phyloP scores from a whole-genome alignment of 176 grass and related monocot genomes.

The Tillandsia leiboldiana region DNA sequence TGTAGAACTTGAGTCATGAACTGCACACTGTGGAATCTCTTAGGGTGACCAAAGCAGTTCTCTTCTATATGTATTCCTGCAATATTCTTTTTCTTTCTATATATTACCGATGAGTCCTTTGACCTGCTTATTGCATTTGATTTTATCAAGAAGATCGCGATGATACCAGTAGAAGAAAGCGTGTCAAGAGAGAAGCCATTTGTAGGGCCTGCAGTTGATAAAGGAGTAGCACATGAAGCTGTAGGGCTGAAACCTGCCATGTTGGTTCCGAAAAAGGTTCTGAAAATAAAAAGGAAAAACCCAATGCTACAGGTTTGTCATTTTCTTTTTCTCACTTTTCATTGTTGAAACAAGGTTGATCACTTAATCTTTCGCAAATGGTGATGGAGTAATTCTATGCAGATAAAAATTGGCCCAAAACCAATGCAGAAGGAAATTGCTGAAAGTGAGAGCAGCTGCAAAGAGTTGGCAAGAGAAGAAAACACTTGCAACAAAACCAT shows the following conservation, averaged over 20 bases:
- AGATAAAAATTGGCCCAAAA: slow-evolving; percentile 81
- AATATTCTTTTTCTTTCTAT: background rate
- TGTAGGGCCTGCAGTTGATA: slow-evolving; percentile 73
- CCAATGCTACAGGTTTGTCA: slow-evolving; percentile 58
- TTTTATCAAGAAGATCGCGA: slow-evolving; percentile 25
- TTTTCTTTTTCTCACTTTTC: background rate
- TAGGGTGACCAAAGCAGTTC: too few relatives aligned
- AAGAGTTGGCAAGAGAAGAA: slow-evolving; percentile 26
- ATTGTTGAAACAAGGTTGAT: background rate
- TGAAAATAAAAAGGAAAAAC: slow-evolving; percentile 65
- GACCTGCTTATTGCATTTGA: background rate
- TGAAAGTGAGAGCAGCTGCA: slow-evolving; percentile 22
- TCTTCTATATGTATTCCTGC: too few relatives aligned
- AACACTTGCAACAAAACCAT: slow-evolving; percentile 37
- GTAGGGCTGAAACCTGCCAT: too few relatives aligned
- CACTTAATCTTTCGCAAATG: background rate
- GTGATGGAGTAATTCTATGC: slow-evolving; percentile 14
- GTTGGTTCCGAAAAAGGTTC: too few relatives aligned
- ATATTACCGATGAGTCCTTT: background rate
- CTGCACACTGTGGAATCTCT: too few relatives aligned
- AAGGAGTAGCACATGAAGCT: background rate
- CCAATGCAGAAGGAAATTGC: slow-evolving; percentile 27
- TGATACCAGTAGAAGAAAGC: slow-evolving; percentile 43
- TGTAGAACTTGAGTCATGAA: too few relatives aligned
- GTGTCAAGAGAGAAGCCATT: slow-evolving; percentile 44